Evolutionary conservation across 2,329 filamentous ascomycete genomes (phyloP).

Genomic region (Colletotrichum truncatum): DNA sequence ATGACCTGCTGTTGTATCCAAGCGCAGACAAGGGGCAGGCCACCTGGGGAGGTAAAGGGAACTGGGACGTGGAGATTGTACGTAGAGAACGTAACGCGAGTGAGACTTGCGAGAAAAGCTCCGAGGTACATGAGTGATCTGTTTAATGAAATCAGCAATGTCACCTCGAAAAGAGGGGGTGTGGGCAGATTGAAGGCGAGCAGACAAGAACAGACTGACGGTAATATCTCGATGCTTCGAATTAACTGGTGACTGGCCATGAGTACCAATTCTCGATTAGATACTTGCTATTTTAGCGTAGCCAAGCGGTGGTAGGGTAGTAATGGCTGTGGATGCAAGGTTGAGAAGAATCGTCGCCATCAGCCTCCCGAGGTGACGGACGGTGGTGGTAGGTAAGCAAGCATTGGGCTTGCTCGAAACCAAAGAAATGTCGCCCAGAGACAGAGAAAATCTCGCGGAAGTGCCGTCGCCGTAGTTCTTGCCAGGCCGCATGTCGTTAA

Average conservation of each 20-base stretch:
- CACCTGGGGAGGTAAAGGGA: slow-evolving; percentile 7
- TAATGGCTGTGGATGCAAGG: background rate
- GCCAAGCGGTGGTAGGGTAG: background rate
- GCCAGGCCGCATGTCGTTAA: background rate
- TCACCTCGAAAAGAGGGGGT: background rate
- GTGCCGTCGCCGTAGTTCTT: background rate
- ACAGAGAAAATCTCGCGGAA: background rate
- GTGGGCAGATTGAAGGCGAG: background rate
- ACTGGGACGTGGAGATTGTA: background rate
- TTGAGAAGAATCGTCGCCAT: slow-evolving; percentile 9
- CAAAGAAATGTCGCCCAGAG: too few species aligned
- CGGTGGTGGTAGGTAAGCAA: slow-evolving; percentile 10
- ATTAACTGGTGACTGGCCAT: background rate
- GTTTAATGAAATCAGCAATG: slow-evolving; percentile 16
- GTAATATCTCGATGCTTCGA: background rate
- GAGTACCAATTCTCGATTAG: background rate
- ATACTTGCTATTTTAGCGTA: background rate
- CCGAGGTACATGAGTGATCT: slow-evolving; percentile 21
- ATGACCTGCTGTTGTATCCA: slow-evolving; percentile 10
- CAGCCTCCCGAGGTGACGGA: slow-evolving; percentile 19
- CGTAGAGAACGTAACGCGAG: background rate
- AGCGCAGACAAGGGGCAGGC: slow-evolving; percentile 6
- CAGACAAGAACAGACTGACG: background rate
- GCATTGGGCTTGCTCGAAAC: slow-evolving; percentile 4
- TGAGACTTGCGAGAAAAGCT: slow-evolving; percentile 26